Evolutionary conservation across 2,329 filamentous ascomycete genomes (phyloP).

Genomic region (Tolypocladium nubicola): DNA sequence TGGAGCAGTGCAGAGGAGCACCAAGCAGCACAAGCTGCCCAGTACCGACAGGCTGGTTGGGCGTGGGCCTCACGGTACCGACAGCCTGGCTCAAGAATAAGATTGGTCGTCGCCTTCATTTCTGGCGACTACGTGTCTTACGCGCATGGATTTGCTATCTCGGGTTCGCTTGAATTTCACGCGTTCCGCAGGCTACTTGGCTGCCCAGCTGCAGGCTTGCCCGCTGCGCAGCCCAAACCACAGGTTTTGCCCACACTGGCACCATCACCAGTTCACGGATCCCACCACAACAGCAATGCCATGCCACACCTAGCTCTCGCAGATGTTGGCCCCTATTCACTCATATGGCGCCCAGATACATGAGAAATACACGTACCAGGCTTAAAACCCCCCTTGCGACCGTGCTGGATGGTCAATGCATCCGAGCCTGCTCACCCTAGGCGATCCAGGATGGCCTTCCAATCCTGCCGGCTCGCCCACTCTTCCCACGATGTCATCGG

Average conservation of each 20-base stretch:
- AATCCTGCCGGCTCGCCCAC: constrained; percentile 25
- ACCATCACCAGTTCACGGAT: not conserved
- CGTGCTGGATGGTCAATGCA: not conserved
- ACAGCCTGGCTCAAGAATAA: not conserved
- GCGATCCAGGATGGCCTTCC: constrained; percentile 11
- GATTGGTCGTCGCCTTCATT: not conserved
- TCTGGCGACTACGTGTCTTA: not conserved
- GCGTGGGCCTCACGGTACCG: not conserved
- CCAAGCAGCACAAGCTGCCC: not conserved
- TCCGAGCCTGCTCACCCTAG: not conserved
- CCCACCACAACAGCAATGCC: not conserved
- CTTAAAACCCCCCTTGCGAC: not conserved
- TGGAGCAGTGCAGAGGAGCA: too few species aligned
- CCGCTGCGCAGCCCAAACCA: not conserved
- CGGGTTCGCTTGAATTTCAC: not conserved
- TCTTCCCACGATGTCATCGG: constrained; percentile 28
- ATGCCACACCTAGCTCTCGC: not conserved
- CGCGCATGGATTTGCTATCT: not conserved
- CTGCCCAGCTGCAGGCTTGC: not conserved
- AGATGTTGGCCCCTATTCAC: not conserved
- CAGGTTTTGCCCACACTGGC: not conserved
- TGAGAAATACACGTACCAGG: not conserved
- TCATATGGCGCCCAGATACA: not conserved
- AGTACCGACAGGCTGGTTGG: not conserved
- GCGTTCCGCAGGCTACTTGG: not conserved